Conservation (phyloP, 805 yeast species). For the Spathaspora boniae region DNA sequence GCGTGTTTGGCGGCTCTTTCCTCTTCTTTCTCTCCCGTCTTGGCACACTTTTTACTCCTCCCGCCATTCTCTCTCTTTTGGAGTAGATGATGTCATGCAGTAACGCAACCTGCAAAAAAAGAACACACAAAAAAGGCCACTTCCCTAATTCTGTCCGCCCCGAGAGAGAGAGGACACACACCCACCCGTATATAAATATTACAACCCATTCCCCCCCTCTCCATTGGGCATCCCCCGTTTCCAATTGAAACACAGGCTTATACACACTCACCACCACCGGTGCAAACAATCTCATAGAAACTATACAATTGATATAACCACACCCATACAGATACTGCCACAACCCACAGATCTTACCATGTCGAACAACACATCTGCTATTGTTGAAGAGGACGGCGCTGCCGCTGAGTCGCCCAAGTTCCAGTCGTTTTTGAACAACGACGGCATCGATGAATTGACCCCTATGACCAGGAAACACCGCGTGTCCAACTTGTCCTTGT, state of each 20-base stretch:
- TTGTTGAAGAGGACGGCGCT: conserved; percentile 11
- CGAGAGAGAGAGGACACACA: neutral
- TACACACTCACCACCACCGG: too few relatives aligned
- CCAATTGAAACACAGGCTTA: too few relatives aligned
- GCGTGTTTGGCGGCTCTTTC: too few relatives aligned
- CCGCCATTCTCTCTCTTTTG: neutral
- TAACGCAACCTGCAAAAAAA: neutral
- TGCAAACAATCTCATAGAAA: too few relatives aligned
- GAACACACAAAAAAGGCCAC: neutral
- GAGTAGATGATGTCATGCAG: neutral
- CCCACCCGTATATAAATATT: neutral
- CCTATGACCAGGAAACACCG: conserved; percentile 61
- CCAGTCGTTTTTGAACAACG: conserved; percentile 64
- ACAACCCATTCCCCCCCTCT: conserved; percentile 1
- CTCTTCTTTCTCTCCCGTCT: too few relatives aligned
- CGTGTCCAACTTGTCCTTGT: conserved; percentile 62
- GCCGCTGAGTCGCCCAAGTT: conserved; percentile 14
- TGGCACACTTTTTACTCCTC: too few relatives aligned
- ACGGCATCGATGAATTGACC: conserved; percentile 64
- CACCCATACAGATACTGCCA: neutral
- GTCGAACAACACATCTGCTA: neutral
- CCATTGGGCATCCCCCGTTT: neutral
- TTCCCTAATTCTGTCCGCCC: neutral
- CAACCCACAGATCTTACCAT: too few relatives aligned
- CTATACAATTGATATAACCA: neutral